Base-by-base conservation (phyloP, 768 basidiomycete species). In the Suillus clintonianus region DNA sequence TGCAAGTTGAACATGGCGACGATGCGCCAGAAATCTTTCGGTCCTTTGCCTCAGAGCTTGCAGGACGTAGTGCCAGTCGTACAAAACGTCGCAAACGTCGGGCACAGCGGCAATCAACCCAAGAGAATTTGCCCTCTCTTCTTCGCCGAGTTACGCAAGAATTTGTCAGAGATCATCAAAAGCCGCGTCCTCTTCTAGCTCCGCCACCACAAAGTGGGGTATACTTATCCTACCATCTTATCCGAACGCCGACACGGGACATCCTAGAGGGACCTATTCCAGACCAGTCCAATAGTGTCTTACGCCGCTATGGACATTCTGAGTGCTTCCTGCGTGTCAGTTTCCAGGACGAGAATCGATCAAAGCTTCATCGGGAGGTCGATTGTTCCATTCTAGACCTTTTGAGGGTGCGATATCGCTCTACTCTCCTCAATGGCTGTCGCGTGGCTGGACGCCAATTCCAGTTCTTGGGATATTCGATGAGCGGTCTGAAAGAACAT, bases 381-480 rank as follows among this genome's bases (percentile, higher is more conserved):
- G 72, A 68, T 8, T 36, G 67, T 8, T 71, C 72, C 19, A 79
- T 82, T 61, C 48, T 65, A 15, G 62, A 71, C 0, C 51, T 82
- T 27, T 68, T 82, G 19, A 0, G n/a, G 2, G 39, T 54, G 14
- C 77, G 82, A 30, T 82, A 75, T 64, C 75, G 75, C 32, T 70
- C 69, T 1, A 65, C 71, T 8, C 66, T 83, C 27, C 66, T 74
- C 22, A 42, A 70, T 0, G 82, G 82, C 0, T 69, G 77, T 7
- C 17, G 17, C 2, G 71, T 85, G 8, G 85, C 79, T 2, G 84
- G 84, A 9, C 76, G 84, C 34, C 63, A 66, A 0, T 85, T 79
- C 65, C 65, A 82, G 4, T 79, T 85, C 68, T 68, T 86, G 22
- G 85, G 81, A 6, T 85, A 85, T 62, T 85, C 83, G 2, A 83